These are phyloP conservation scores for Phytopythium kandeliae DNA, from an alignment of 352 stramenopile genomes.

Conservation along the genomic window DNA sequence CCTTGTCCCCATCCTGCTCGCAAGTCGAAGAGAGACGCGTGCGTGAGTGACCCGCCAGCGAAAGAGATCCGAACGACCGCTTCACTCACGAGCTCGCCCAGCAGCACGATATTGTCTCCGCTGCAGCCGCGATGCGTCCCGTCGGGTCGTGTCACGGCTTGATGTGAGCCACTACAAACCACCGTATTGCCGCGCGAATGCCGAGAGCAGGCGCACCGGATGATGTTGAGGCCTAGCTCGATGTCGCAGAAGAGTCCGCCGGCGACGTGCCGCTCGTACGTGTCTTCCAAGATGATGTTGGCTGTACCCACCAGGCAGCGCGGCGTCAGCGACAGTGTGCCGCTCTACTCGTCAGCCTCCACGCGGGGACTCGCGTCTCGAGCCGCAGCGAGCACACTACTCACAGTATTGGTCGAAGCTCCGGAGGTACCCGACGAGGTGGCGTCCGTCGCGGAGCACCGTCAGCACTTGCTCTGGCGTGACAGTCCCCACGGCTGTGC, in stretches of 20 bases:
- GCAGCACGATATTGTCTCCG: slow-evolving; percentile 84
- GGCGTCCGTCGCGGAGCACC: slow-evolving; percentile 93
- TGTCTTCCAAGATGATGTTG: slow-evolving; percentile 97
- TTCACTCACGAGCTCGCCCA: slow-evolving; percentile 68
- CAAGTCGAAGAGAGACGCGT: no score
- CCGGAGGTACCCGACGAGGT: slow-evolving; percentile 91
- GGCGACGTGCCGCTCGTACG: slow-evolving; percentile 87
- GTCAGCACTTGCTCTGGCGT: slow-evolving; percentile 83
- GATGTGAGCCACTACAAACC: neutral
- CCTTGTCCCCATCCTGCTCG: slow-evolving; percentile 71
- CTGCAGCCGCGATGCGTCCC: slow-evolving; percentile 13
- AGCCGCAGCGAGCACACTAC: slow-evolving; percentile 4
- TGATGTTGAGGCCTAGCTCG: slow-evolving; percentile 94
- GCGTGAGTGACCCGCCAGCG: neutral
- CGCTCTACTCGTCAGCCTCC: slow-evolving; percentile 3
- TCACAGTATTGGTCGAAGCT: slow-evolving; percentile 87
- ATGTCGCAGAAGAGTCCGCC: slow-evolving; percentile 93
- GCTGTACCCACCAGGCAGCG: slow-evolving; percentile 23
- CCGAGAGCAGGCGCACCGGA: slow-evolving; percentile 46
- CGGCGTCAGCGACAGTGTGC: no score
- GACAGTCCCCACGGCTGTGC: no score
- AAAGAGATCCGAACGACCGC: no score
- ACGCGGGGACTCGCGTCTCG: no score
- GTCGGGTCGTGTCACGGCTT: neutral
- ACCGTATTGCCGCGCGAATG: neutral